Base-by-base conservation (phyloP, 2,329 filamentous ascomycete species). In the Dissoconium aciculare region DNA sequence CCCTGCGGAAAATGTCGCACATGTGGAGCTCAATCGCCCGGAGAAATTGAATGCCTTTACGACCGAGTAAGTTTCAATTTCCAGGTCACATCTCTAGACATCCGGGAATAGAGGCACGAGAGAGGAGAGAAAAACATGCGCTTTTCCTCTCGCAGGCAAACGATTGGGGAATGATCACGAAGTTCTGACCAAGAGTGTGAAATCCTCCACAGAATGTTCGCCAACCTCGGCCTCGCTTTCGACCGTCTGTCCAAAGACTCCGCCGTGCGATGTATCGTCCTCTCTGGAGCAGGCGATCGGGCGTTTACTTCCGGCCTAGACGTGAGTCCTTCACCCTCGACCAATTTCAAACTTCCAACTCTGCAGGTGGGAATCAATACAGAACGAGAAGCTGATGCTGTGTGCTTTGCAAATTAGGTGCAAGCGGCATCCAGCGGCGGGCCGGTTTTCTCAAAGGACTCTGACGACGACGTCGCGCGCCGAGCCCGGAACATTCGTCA, bases 21-120 rank as follows among this genome's bases (percentile, higher is more conserved):
- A 91, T 52, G 78, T 94, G 35, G 78, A 94, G 58, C 89, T 92
- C 58, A 87, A 91, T 60, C 71, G 84, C 1, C 73, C 84, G 1
- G 58, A 71, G 43, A 92, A 92, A 61, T 63, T 93, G 54, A 95
- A 95, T 55, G 74, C 85, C 38, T 94, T 92, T 54, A 69, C 72
- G 43, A 30, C 37, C 3, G 39, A 43, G 39, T 39, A 25, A 6
- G 35, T 38, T 23, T 8, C 19, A n/a, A n/a, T n/a, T n/a, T n/a
- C n/a, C n/a, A n/a, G n/a, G n/a, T n/a, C n/a, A n/a, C n/a, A n/a
- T n/a, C n/a, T n/a, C n/a, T n/a, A n/a, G n/a, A n/a, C n/a, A n/a
- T n/a, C n/a, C n/a, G n/a, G n/a, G n/a, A n/a, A n/a, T n/a, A n/a
- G n/a, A n/a, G n/a, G n/a, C n/a, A n/a, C n/a, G n/a, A n/a, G n/a